A percentile compares a stretch with the other conserved stretches of the same genome.
phyloP scores from a whole-genome alignment of 805 yeast species.

The Saccharomycodes ludwigii region DNA sequence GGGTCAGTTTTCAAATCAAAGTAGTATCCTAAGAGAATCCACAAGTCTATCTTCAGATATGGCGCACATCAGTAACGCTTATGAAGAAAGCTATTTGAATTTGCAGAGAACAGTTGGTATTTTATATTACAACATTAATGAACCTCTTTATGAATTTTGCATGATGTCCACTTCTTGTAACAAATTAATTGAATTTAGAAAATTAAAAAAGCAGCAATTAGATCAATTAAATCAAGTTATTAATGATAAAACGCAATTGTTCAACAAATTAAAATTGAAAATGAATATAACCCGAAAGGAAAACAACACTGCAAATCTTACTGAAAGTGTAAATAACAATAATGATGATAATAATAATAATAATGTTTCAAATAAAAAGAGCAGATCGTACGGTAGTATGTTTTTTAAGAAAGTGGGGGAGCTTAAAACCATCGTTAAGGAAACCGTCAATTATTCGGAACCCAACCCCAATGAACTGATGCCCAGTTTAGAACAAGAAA shows the following conservation, averaged over 20 bases:
- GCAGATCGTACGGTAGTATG: constrained; percentile 16
- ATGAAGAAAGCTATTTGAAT: constrained; percentile 15
- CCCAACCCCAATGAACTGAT: constrained; percentile 14
- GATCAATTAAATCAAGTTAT: constrained; percentile 17
- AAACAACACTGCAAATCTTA: constrained; percentile 14
- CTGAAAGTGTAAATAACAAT: constrained; percentile 12
- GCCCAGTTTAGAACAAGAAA: constrained; percentile 15
- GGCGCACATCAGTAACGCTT: constrained; percentile 17
- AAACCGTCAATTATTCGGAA: constrained; percentile 21
- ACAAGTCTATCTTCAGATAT: constrained; percentile 18
- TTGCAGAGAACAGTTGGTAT: constrained; percentile 18
- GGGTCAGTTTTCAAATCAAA: constrained; percentile 14
- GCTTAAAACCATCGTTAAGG: constrained; percentile 21
- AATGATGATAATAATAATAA: constrained; percentile 4
- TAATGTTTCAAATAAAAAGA: too few relatives aligned
- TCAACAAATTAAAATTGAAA: constrained; percentile 17
- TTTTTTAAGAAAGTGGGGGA: constrained; percentile 18
- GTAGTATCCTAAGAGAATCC: constrained; percentile 12
- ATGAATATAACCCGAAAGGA: constrained; percentile 14
- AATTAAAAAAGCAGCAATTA: constrained; percentile 18
- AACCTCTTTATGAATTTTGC: constrained; percentile 21
- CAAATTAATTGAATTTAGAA: constrained; percentile 20
- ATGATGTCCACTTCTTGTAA: constrained; percentile 21
- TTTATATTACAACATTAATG: constrained; percentile 21
- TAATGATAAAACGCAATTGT: constrained; percentile 13